These are phyloP conservation scores for Carex kokanica DNA, from an alignment of 176 grass and related monocot species.

Conservation along the genomic window DNA sequence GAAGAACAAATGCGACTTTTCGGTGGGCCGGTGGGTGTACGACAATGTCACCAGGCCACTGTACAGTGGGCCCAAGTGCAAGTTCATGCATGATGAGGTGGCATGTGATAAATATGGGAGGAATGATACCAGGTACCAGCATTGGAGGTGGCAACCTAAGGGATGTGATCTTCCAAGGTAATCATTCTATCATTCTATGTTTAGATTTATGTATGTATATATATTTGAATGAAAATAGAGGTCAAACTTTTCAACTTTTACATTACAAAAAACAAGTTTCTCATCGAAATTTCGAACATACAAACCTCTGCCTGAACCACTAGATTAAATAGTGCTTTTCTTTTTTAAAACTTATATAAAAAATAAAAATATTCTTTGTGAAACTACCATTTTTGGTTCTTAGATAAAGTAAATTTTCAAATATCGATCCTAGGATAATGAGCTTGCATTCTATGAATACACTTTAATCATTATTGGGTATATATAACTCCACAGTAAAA, in stretches of 20 bases:
- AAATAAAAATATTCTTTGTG: not conserved
- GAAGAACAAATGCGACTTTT: slow-evolving; percentile 39
- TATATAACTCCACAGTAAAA: not conserved
- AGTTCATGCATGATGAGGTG: slow-evolving; percentile 68
- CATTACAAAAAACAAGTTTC: too few species aligned
- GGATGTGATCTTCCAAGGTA: slow-evolving; percentile 84
- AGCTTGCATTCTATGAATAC: not conserved
- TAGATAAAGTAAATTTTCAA: not conserved
- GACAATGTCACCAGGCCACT: slow-evolving; percentile 54
- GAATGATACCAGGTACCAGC: slow-evolving; percentile 70
- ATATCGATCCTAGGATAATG: not conserved
- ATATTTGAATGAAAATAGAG: too few species aligned
- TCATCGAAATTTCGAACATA: too few species aligned
- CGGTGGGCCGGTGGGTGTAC: slow-evolving; percentile 55
- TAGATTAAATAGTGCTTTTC: too few species aligned
- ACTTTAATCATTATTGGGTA: not conserved
- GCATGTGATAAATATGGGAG: slow-evolving; percentile 73
- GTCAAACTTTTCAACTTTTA: too few species aligned
- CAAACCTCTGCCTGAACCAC: too few species aligned
- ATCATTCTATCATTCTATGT: not conserved
- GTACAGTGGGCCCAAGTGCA: slow-evolving; percentile 54
- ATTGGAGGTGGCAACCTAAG: slow-evolving; percentile 89
- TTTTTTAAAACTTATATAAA: too few species aligned
- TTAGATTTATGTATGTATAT: too few species aligned
- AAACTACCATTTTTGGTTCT: not conserved